These are phyloP conservation scores for Diutina neorugosa DNA, from an alignment of 1,139 yeast genomes.

Conservation along the genomic window DNA sequence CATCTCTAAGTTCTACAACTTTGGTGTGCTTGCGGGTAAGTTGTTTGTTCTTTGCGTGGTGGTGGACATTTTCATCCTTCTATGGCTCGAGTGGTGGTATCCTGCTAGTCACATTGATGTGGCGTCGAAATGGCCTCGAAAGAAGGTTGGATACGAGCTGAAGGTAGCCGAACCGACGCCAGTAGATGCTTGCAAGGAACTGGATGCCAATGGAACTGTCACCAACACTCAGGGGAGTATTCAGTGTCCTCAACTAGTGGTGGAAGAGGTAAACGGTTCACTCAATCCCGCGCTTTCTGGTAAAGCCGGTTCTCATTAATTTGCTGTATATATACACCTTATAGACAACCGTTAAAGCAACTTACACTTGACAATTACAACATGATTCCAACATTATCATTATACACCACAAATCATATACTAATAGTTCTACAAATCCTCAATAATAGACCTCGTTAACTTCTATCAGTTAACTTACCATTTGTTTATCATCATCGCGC, in stretches of 20 bases:
- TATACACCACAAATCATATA: no score
- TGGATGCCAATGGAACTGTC: background rate
- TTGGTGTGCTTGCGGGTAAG: constrained; percentile 81
- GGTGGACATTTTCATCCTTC: constrained; percentile 59
- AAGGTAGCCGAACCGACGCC: background rate
- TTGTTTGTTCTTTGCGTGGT: constrained; percentile 68
- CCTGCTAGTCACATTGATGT: constrained; percentile 60
- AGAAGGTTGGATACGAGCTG: background rate
- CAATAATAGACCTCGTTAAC: no score
- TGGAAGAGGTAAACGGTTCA: background rate
- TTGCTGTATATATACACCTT: background rate
- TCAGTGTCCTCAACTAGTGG: background rate
- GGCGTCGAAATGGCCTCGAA: constrained; percentile 70
- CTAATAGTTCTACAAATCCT: no score
- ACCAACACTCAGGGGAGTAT: background rate
- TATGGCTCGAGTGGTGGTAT: constrained; percentile 53
- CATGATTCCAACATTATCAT: background rate
- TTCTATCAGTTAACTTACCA: no score
- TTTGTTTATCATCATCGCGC: background rate
- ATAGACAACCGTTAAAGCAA: no score
- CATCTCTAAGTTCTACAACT: constrained; percentile 50
- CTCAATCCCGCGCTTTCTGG: background rate
- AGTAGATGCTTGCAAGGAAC: no score
- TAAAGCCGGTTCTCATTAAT: background rate
- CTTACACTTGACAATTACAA: no score